phyloP scores from a whole-genome alignment of 148 eudicot species.

The Camellia granthamiana region DNA sequence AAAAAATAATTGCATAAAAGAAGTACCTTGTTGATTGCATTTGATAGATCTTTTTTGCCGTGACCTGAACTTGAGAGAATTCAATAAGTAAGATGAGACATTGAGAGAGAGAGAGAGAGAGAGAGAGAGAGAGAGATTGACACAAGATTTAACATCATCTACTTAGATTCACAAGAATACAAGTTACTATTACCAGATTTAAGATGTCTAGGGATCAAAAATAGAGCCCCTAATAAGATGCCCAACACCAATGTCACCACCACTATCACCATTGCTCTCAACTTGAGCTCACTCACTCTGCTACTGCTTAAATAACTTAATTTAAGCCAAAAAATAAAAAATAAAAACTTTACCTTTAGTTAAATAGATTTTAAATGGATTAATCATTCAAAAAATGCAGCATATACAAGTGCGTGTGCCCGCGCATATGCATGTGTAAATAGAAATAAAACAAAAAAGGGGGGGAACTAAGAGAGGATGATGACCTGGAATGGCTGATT shows the following conservation, averaged over 20 bases:
- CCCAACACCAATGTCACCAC: constrained; percentile 39
- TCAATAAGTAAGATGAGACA: constrained; percentile 10
- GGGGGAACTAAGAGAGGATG: not conserved
- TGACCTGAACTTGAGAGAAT: constrained; percentile 34
- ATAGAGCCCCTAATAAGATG: constrained; percentile 35
- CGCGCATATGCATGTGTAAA: too few species aligned
- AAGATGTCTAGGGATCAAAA: constrained; percentile 45
- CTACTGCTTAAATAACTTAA: not conserved
- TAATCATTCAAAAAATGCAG: not conserved
- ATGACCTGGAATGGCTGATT: not conserved
- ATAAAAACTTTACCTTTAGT: too few species aligned
- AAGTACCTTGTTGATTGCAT: constrained; percentile 25
- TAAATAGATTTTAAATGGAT: not conserved
- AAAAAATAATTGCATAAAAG: not conserved
- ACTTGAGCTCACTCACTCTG: constrained; percentile 15
- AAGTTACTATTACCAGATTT: constrained; percentile 46
- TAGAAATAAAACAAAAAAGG: too few species aligned
- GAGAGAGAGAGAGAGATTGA: not conserved
- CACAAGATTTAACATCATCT: not conserved
- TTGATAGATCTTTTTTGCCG: constrained; percentile 24
- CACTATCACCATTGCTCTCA: constrained; percentile 33
- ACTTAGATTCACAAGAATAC: not conserved
- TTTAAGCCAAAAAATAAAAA: too few species aligned
- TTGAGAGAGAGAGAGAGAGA: not conserved
- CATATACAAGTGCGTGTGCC: too few species aligned